Percentiles rank a stretch among this genome's conserved stretches.
Evolutionary conservation across 352 stramenopile species (phyloP).

Genomic region (Globisporangium megalacanthum): DNA sequence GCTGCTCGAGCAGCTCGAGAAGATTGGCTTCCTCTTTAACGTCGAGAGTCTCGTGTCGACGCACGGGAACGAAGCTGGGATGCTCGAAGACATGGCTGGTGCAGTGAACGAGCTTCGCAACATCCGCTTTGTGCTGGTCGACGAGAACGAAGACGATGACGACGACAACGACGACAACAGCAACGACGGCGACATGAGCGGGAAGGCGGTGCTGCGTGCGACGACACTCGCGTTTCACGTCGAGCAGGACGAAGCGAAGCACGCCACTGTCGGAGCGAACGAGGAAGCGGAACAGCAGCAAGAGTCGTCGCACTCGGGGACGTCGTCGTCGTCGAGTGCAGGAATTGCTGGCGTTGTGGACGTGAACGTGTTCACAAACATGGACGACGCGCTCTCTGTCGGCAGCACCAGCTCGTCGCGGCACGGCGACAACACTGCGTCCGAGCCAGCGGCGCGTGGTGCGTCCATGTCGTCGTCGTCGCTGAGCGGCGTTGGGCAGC

Average conservation of each 20-base stretch:
- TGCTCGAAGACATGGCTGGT: conserved; percentile 86
- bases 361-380: conserved; percentile 73
- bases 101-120: conserved; percentile 78
- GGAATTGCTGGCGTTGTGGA: conserved; percentile 69
- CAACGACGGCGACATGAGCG: conserved; percentile 34
- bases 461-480: conserved; percentile 35
- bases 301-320: conserved; percentile 13
- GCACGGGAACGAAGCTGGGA: conserved; percentile 83
- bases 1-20: conserved; percentile 75
- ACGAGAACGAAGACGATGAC: conserved; percentile 58
- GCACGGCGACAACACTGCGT: conserved; percentile 9
- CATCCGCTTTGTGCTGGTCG: conserved; percentile 73
- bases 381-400: conserved; percentile 61
- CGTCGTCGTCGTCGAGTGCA: conserved; percentile 29
- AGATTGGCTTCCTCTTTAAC: conserved; percentile 79
- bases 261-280: conserved; percentile 7
- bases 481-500: conserved; percentile 60
- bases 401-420: conserved; percentile 25
- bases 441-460: conserved; percentile 8
- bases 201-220: conserved; percentile 3
- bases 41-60: conserved; percentile 83
- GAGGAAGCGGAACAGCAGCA: conserved; percentile 3
- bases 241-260: conserved; percentile 73
- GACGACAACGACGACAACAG: conserved; percentile 39
- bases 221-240: conserved; percentile 56